Percentiles rank a stretch among this genome's conserved stretches.
These are phyloP conservation scores for Fusarium burgessii DNA, from an alignment of 2,329 filamentous ascomycete genomes.

Conservation along the genomic window DNA sequence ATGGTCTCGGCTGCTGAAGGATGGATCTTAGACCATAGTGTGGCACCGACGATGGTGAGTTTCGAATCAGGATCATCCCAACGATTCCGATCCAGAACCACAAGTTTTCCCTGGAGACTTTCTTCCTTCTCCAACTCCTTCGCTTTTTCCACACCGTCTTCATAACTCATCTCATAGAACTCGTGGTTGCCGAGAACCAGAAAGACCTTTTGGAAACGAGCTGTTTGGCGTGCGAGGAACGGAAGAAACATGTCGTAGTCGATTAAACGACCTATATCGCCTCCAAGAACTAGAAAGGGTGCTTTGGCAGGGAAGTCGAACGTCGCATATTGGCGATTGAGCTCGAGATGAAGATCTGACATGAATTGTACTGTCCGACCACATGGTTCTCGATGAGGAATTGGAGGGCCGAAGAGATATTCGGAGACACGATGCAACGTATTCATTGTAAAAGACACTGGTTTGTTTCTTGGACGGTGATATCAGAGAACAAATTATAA, in stretches of 20 bases:
- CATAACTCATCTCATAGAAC: slow-evolving; percentile 60
- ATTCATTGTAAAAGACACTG: slow-evolving; percentile 20
- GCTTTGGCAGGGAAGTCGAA: slow-evolving; percentile 57
- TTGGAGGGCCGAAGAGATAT: slow-evolving; percentile 34
- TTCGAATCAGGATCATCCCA: slow-evolving; percentile 55
- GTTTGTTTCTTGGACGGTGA: neutral
- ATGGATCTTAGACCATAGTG: slow-evolving; percentile 66
- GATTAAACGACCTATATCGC: slow-evolving; percentile 63
- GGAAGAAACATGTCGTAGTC: slow-evolving; percentile 59
- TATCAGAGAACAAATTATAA: neutral
- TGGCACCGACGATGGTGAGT: slow-evolving; percentile 68
- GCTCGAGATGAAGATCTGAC: slow-evolving; percentile 65
- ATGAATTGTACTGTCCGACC: slow-evolving; percentile 51
- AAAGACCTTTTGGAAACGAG: slow-evolving; percentile 58
- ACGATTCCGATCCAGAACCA: slow-evolving; percentile 58
- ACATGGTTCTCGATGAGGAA: slow-evolving; percentile 31
- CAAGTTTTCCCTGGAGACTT: slow-evolving; percentile 52
- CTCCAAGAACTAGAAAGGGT: slow-evolving; percentile 60
- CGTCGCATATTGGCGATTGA: slow-evolving; percentile 56
- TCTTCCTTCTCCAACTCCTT: slow-evolving; percentile 54
- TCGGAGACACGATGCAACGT: slow-evolving; percentile 34
- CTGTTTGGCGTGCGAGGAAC: slow-evolving; percentile 58
- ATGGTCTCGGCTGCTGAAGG: slow-evolving; percentile 55
- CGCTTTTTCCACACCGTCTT: slow-evolving; percentile 54
- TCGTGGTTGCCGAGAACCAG: slow-evolving; percentile 67